Conservation (phyloP, 2,329 filamentous ascomycete genomes). For the Neofusicoccum sp. region DNA sequence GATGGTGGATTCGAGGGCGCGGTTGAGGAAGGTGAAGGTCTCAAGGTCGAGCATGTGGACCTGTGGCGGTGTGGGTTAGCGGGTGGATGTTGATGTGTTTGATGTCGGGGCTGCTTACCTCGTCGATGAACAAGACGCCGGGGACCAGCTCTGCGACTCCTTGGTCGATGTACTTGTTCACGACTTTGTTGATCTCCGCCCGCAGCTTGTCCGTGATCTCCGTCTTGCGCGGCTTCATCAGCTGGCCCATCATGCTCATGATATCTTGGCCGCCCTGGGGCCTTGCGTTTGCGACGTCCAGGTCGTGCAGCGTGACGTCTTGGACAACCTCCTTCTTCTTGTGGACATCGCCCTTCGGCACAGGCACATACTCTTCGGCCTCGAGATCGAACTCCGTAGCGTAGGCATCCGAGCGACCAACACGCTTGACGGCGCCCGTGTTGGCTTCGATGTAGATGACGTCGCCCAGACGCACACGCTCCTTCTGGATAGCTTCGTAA, state of each 20-base stretch:
- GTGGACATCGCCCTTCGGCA: slow-evolving; percentile 98
- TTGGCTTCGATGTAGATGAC: slow-evolving; percentile 99
- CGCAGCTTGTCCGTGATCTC: slow-evolving; percentile 98
- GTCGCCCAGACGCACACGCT: slow-evolving; percentile 92
- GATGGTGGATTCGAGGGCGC: slow-evolving; percentile 92
- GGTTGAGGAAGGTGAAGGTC: slow-evolving; percentile 98
- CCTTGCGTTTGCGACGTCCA: slow-evolving; percentile 92
- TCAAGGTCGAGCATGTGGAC: slow-evolving; percentile 99
- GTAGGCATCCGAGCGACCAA: slow-evolving; percentile 94
- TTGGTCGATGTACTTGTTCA: slow-evolving; percentile 98
- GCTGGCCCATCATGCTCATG: slow-evolving; percentile 99
- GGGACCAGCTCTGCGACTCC: slow-evolving; percentile 97
- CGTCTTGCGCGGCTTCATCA: slow-evolving; percentile 99
- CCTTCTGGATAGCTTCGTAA: slow-evolving; percentile 99
- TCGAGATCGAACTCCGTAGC: slow-evolving; percentile 98
- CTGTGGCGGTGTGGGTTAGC: slow-evolving; percentile 48
- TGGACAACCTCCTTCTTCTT: slow-evolving; percentile 99
- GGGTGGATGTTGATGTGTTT: slow-evolving; percentile 13
- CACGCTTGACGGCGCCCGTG: slow-evolving; percentile 95
- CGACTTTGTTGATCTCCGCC: slow-evolving; percentile 97
- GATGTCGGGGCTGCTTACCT: slow-evolving; percentile 60
- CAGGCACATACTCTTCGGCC: slow-evolving; percentile 97
- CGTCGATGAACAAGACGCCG: slow-evolving; percentile 96
- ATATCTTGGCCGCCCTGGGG: slow-evolving; percentile 98
- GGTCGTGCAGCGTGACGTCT: slow-evolving; percentile 94